A percentile compares a stretch with the other conserved stretches of the same genome.
These are phyloP conservation scores for Penicillium maclennaniae DNA, from an alignment of 495 filamentous ascomycete genomes.

Conservation along the genomic window DNA sequence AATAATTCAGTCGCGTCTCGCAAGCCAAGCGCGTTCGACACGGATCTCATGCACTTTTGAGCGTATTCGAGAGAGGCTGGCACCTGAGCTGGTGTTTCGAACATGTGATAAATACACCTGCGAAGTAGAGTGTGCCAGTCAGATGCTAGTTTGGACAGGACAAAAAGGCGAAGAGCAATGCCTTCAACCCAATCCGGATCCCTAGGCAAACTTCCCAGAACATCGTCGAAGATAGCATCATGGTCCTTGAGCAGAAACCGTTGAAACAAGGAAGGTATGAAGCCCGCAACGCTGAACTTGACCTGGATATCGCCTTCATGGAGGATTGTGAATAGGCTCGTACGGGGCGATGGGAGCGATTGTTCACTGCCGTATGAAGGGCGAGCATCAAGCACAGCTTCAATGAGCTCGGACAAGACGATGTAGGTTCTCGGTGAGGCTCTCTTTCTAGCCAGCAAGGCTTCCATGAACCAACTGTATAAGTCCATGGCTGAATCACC, in stretches of 20 bases:
- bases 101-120: conserved; percentile 84
- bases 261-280: conserved; percentile 72
- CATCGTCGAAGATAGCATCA: conserved; percentile 74
- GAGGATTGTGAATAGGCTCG: conserved; percentile 70
- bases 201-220: conserved; percentile 66
- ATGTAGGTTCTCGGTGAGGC: conserved; percentile 66
- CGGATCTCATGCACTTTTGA: conserved; percentile 58
- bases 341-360: conserved; percentile 62
- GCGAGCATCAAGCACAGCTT: conserved; percentile 60
- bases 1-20: conserved; percentile 66
- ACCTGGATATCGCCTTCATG: conserved; percentile 63
- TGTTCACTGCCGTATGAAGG: conserved; percentile 56
- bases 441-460: conserved; percentile 56
- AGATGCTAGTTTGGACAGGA: conserved; percentile 70
- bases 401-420: conserved; percentile 61
- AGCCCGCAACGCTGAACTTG: conserved; percentile 67
- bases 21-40: conserved; percentile 63
- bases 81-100: conserved; percentile 76
- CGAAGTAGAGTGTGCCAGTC: conserved; percentile 77
- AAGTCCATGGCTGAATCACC: conserved; percentile 62
- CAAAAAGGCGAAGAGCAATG: conserved; percentile 76
- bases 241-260: conserved; percentile 73
- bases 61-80: conserved; percentile 63
- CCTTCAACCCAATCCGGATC: conserved; percentile 72
- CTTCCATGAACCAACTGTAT: conserved; percentile 74